Evolutionary conservation across 2,329 filamentous ascomycete species (phyloP).

Genomic region (Dactylellina leptospora): DNA sequence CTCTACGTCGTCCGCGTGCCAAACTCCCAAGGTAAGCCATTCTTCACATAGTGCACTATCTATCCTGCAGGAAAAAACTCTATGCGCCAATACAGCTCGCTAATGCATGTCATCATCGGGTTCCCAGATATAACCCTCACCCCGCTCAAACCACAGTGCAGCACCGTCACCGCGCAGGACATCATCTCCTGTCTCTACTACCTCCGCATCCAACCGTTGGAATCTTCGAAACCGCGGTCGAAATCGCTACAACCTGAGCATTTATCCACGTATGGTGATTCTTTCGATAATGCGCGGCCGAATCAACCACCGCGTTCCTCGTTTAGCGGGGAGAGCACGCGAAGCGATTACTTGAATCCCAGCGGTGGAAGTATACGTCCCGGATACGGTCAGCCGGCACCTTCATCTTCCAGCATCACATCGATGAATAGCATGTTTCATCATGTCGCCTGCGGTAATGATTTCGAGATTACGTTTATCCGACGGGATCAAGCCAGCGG

Average conservation of each 20-base stretch:
- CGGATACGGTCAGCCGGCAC: not conserved
- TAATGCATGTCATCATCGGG: constrained; percentile 49
- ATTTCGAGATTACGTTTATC: constrained; percentile 52
- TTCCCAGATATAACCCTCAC: constrained; percentile 87
- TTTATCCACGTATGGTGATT: constrained; percentile 7
- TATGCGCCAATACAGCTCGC: not conserved
- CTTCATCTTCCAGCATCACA: constrained; percentile 4
- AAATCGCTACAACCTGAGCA: constrained; percentile 32
- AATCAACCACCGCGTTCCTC: constrained; percentile 31
- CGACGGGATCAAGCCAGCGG: constrained; percentile 26
- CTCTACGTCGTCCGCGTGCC: constrained; percentile 95
- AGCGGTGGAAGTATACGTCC: not conserved
- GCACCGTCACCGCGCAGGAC: constrained; percentile 87
- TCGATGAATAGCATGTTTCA: not conserved
- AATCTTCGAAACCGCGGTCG: constrained; percentile 29
- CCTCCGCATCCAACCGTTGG: constrained; percentile 74
- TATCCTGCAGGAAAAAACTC: not conserved
- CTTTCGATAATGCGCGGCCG: constrained; percentile 28
- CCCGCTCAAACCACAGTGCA: constrained; percentile 84
- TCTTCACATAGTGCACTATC: not conserved
- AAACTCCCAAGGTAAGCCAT: constrained; percentile 77
- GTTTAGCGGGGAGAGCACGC: constrained; percentile 32
- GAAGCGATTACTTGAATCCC: constrained; percentile 30
- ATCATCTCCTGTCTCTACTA: constrained; percentile 90
- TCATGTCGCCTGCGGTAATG: constrained; percentile 15